Percentiles rank a stretch among this genome's conserved stretches.
These are phyloP conservation scores for Cladorrhinum samala DNA, from an alignment of 495 filamentous ascomycete genomes.

Conservation along the genomic window DNA sequence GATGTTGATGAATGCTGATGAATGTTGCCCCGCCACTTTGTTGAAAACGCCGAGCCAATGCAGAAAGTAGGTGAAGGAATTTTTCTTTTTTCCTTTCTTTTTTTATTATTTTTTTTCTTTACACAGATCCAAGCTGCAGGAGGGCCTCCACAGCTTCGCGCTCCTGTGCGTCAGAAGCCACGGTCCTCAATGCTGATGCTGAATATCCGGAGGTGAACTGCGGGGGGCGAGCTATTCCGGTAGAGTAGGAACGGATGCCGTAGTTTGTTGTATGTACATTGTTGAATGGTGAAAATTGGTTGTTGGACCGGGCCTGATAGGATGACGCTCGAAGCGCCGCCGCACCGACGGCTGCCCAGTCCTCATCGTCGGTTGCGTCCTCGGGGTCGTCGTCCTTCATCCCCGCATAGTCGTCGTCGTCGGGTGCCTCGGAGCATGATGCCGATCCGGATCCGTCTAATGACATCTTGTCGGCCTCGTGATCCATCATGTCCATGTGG, in stretches of 20 bases:
- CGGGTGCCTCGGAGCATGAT: slow-evolving; percentile 70
- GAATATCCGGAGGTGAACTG: slow-evolving; percentile 46
- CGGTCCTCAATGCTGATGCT: slow-evolving; percentile 40
- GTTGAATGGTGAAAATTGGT: slow-evolving; percentile 30
- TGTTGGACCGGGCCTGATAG: slow-evolving; percentile 35
- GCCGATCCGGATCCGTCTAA: slow-evolving; percentile 66
- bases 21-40: slow-evolving; percentile 17
- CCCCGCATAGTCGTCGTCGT: slow-evolving; percentile 60
- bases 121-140: slow-evolving; percentile 80
- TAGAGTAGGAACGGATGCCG: slow-evolving; percentile 41
- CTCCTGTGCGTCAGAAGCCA: slow-evolving; percentile 58
- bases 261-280: slow-evolving; percentile 38
- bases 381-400: slow-evolving; percentile 59
- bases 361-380: slow-evolving; percentile 93
- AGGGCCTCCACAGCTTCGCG: slow-evolving; percentile 80
- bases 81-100: too few relatives aligned
- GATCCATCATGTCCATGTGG: slow-evolving; percentile 65
- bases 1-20: not conserved
- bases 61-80: slow-evolving; percentile 21
- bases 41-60: slow-evolving; percentile 45
- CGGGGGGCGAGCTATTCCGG: slow-evolving; percentile 43
- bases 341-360: slow-evolving; percentile 89
- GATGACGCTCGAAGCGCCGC: slow-evolving; percentile 73
- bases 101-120: slow-evolving; percentile 36
- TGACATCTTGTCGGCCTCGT: slow-evolving; percentile 96